phyloP scores from a whole-genome alignment of 108 stramenopile genomes.

The Cylindrotheca fusiformis region DNA sequence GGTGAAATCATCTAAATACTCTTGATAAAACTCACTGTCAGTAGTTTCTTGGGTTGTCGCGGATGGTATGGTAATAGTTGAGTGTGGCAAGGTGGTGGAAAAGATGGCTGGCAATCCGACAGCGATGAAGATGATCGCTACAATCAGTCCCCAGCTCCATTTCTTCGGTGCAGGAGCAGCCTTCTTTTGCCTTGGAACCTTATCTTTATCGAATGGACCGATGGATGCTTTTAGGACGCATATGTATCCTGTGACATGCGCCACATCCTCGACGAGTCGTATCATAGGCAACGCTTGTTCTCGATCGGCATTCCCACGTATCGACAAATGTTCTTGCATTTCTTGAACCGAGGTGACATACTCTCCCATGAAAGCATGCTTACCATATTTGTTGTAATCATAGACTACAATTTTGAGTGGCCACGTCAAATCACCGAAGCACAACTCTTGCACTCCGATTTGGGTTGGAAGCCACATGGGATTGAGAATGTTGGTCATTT shows the following conservation, averaged over 20 bases:
- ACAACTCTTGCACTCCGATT: constrained; percentile 46
- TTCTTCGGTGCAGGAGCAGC: too few relatives aligned
- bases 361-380: constrained; percentile 47
- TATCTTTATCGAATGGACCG: background rate
- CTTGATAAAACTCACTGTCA: background rate
- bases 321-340: constrained; percentile 31
- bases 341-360: constrained; percentile 42
- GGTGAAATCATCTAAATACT: background rate
- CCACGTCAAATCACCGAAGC: constrained; percentile 40
- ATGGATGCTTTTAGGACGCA: constrained; percentile 18
- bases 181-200: too few relatives aligned
- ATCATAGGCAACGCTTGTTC: constrained; percentile 26
- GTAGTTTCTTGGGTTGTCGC: background rate
- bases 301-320: constrained; percentile 63
- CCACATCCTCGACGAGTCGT: constrained; percentile 9
- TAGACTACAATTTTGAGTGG: constrained; percentile 45
- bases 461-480: constrained; percentile 49
- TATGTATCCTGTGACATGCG: constrained; percentile 5
- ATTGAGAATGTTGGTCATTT: constrained; percentile 56
- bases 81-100: too few relatives aligned
- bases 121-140: too few relatives aligned
- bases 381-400: constrained; percentile 46
- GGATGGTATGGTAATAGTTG: too few relatives aligned
- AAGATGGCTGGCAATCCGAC: too few relatives aligned
- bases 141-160: too few relatives aligned